phyloP scores from a whole-genome alignment of 73 alveolate species.

The Stentor roeselii region DNA sequence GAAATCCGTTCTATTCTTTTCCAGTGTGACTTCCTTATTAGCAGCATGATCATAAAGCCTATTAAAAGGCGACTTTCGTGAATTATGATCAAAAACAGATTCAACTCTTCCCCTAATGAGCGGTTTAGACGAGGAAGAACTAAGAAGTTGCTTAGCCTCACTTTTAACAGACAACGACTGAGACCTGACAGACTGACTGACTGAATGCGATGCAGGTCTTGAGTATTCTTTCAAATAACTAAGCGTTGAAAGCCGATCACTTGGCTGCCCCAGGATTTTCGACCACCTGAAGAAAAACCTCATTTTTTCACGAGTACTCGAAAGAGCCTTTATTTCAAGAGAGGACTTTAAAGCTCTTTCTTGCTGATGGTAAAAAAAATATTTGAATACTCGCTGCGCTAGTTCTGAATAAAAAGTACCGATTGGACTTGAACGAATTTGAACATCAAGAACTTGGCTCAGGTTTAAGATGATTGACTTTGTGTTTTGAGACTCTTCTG shows the following conservation, averaged over 20 bases:
- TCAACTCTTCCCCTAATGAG: neutral
- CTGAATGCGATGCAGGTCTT: neutral
- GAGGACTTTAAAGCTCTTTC: neutral
- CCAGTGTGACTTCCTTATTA: neutral
- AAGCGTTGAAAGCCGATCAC: neutral
- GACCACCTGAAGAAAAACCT: neutral
- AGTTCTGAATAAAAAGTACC: neutral
- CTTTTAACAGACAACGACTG: neutral
- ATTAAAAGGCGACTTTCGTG: neutral
- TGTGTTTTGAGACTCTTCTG: neutral
- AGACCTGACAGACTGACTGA: neutral
- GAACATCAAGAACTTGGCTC: neutral
- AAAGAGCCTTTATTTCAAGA: neutral
- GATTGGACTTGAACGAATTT: neutral
- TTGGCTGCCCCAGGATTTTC: neutral
- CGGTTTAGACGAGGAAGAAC: neutral
- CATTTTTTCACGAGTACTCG: neutral
- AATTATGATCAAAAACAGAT: neutral
- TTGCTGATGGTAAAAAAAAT: neutral
- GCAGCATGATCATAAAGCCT: constrained; percentile 25
- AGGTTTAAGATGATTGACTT: neutral
- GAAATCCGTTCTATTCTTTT: neutral
- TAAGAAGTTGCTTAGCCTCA: neutral
- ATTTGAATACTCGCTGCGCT: neutral
- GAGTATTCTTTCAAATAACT: neutral